phyloP scores from a whole-genome alignment of 2,329 filamentous ascomycete genomes.

The Fusarium torreyae region DNA sequence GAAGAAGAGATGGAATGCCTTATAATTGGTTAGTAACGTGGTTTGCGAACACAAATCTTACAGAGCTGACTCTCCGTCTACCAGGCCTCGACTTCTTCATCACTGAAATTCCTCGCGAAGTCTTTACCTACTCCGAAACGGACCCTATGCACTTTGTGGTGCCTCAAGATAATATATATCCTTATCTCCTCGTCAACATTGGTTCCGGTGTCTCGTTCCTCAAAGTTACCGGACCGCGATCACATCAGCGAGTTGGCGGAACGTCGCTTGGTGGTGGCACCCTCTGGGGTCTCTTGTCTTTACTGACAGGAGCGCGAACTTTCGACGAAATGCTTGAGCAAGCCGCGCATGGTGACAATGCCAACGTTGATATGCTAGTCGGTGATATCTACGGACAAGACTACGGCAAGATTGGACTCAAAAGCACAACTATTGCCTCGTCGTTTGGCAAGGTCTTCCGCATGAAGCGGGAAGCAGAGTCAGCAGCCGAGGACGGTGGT shows the following conservation, averaged over 20 bases:
- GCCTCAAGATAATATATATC: conserved; percentile 86
- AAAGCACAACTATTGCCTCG: conserved; percentile 94
- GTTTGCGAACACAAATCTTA: not conserved
- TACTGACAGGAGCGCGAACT: conserved; percentile 92
- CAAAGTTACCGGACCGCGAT: conserved; percentile 90
- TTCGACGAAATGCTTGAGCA: conserved; percentile 98
- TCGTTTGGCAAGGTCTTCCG: conserved; percentile 98
- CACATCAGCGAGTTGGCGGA: conserved; percentile 92
- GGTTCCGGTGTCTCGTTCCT: conserved; percentile 97
- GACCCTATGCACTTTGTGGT: conserved; percentile 92
- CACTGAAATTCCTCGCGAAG: conserved; percentile 95
- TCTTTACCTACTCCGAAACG: conserved; percentile 94
- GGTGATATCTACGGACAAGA: conserved; percentile 98
- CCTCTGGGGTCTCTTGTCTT: conserved; percentile 92
- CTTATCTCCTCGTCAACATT: conserved; percentile 98
- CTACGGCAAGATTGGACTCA: conserved; percentile 95
- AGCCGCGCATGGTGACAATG: conserved; percentile 92
- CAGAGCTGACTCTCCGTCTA: conserved; percentile 19
- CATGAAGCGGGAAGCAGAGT: conserved; percentile 88
- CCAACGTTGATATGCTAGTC: conserved; percentile 94
- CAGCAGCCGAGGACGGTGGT: conserved; percentile 80
- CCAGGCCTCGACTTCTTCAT: conserved; percentile 97
- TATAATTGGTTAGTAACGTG: conserved; percentile 79
- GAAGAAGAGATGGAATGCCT: conserved; percentile 99
- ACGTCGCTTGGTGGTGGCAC: conserved; percentile 97